phyloP scores from a whole-genome alignment of 805 yeast genomes.

The Pichia insulana region DNA sequence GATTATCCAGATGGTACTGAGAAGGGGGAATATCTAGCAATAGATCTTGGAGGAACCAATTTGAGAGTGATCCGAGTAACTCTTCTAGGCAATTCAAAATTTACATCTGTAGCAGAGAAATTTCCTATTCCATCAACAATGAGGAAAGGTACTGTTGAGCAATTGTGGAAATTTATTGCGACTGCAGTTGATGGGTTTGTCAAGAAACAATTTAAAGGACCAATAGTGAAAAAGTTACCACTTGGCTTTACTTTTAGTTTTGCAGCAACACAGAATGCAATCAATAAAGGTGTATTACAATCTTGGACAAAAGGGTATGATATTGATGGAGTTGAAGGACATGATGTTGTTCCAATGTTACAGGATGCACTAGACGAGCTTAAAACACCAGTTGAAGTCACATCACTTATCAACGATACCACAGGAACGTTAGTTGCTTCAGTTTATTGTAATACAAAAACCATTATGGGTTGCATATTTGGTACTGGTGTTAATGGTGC shows the following conservation, averaged over 20 bases:
- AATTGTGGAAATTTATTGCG: constrained; percentile 82
- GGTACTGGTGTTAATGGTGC: constrained; percentile 99
- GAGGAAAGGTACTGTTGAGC: constrained; percentile 72
- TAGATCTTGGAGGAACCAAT: constrained; percentile 96
- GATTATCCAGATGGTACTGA: constrained; percentile 90
- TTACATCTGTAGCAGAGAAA: constrained; percentile 81
- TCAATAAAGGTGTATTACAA: constrained; percentile 81
- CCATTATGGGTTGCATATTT: constrained; percentile 91
- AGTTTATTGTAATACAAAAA: constrained; percentile 77
- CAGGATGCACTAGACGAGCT: constrained; percentile 60
- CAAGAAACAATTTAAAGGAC: constrained; percentile 48
- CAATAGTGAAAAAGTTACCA: constrained; percentile 49
- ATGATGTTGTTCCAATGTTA: constrained; percentile 87
- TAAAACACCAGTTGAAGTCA: constrained; percentile 72
- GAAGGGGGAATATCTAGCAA: constrained; percentile 81
- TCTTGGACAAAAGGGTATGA: constrained; percentile 98
- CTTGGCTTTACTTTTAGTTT: constrained; percentile 93
- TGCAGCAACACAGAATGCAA: constrained; percentile 77
- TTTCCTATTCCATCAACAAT: constrained; percentile 67
- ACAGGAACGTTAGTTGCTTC: constrained; percentile 96
- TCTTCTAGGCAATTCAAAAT: constrained; percentile 73
- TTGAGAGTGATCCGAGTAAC: constrained; percentile 84
- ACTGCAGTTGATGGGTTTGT: constrained; percentile 66
- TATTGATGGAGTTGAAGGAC: constrained; percentile 86
- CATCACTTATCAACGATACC: constrained; percentile 92